Evolutionary conservation across 2,329 filamentous ascomycete genomes (phyloP).

Genomic region (Botryotinia narcissicola): DNA sequence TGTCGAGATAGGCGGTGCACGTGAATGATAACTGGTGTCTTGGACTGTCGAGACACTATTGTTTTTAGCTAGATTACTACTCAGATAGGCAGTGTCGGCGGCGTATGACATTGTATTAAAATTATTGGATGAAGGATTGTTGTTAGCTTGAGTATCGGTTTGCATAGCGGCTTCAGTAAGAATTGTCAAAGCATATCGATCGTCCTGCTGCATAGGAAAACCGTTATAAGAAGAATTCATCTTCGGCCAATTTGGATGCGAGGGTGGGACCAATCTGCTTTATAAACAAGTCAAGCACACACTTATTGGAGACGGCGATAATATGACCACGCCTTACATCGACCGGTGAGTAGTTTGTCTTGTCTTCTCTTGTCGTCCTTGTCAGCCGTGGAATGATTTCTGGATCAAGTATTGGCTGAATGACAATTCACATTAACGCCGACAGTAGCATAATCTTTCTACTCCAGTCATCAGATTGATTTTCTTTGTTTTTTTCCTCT

Average conservation of each 20-base stretch:
- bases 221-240: slow-evolving; percentile 28
- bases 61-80: neutral
- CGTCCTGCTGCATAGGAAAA: slow-evolving; percentile 25
- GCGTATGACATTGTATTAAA: slow-evolving; percentile 3
- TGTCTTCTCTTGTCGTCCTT: neutral
- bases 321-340: neutral
- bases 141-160: slow-evolving; percentile 15
- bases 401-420: neutral
- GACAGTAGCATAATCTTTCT: neutral
- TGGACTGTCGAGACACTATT: neutral
- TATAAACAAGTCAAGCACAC: neutral
- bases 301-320: neutral
- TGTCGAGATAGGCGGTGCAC: neutral
- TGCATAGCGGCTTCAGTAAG: slow-evolving; percentile 34
- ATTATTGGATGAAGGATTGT: neutral
- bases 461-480: slow-evolving; percentile 1
- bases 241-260: neutral
- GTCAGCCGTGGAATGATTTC: neutral
- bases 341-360: neutral
- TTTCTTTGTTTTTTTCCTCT: neutral
- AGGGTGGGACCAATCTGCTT: neutral
- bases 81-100: slow-evolving; percentile 11
- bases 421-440: slow-evolving; percentile 12
- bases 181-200: slow-evolving; percentile 32
- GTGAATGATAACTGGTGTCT: neutral